These are phyloP conservation scores for Thelonectria olida DNA, from an alignment of 2,329 filamentous ascomycete genomes.

Conservation along the genomic window DNA sequence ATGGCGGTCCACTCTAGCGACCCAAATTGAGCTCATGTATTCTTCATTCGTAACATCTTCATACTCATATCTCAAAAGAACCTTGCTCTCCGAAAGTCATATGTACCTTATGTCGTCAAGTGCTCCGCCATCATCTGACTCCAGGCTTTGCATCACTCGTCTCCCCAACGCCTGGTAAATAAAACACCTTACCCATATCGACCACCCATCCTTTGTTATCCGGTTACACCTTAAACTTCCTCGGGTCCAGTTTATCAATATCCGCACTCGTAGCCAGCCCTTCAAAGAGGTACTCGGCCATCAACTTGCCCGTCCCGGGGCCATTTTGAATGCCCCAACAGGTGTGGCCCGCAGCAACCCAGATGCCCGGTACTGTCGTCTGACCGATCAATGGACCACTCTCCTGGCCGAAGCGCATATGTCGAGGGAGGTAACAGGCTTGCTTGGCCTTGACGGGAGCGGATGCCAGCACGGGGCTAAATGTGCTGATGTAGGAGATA, in stretches of 20 bases:
- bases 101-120: too few relatives aligned
- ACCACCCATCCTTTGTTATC: too few relatives aligned
- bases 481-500: slow-evolving; percentile 76
- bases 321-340: slow-evolving; percentile 99
- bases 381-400: slow-evolving; percentile 79
- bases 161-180: background rate
- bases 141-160: too few relatives aligned
- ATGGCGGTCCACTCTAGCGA: too few relatives aligned
- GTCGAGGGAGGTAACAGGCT: slow-evolving; percentile 92
- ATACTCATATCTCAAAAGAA: too few relatives aligned
- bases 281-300: slow-evolving; percentile 82
- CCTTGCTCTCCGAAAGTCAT: too few relatives aligned
- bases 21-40: too few relatives aligned
- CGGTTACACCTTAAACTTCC: slow-evolving; percentile 63
- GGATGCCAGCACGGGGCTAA: slow-evolving; percentile 72
- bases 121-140: too few relatives aligned
- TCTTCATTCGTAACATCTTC: too few relatives aligned
- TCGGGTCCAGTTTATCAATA: slow-evolving; percentile 73
- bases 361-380: slow-evolving; percentile 77
- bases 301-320: slow-evolving; percentile 83
- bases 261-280: slow-evolving; percentile 74
- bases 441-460: slow-evolving; percentile 79
- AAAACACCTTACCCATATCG: background rate
- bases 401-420: slow-evolving; percentile 68
- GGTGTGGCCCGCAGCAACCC: slow-evolving; percentile 89